A percentile compares a stretch with the other conserved stretches of the same genome.
Conservation (phyloP, 2,329 filamentous ascomycete species). For the Dothideomycetes sp. region DNA sequence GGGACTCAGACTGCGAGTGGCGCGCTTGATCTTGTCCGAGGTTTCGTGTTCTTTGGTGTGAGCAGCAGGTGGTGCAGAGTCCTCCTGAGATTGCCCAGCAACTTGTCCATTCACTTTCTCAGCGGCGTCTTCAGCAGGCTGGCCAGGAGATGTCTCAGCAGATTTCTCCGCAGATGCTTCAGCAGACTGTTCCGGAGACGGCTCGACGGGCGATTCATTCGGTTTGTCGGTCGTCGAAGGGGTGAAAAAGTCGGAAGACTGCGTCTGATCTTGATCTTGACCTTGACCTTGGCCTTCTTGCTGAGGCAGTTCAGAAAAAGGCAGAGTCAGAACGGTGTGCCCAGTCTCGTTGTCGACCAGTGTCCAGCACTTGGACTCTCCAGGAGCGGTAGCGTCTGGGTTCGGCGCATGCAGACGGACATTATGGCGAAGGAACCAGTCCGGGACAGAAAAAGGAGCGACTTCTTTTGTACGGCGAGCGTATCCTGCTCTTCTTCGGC, state of each 20-base stretch:
- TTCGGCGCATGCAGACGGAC: constrained; percentile 20
- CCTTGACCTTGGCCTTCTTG: constrained; percentile 2
- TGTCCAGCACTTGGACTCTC: constrained; percentile 4
- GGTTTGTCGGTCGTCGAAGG: neutral
- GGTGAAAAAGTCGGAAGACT: constrained; percentile 2
- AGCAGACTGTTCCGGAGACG: neutral
- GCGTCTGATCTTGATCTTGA: neutral
- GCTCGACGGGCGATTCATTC: neutral
- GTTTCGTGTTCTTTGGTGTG: neutral
- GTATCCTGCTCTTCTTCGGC: neutral
- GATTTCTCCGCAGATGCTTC: neutral
- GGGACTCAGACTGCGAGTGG: neutral
- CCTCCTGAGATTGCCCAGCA: neutral
- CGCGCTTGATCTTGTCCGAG: neutral
- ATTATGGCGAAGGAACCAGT: constrained; percentile 31
- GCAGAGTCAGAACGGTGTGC: constrained; percentile 8
- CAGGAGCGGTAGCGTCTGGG: neutral
- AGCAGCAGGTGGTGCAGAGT: constrained; percentile 22
- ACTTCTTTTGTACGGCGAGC: constrained; percentile 8
- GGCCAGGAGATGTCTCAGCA: neutral
- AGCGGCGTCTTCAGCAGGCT: neutral
- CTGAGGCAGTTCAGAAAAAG: neutral
- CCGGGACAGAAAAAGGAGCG: constrained; percentile 21
- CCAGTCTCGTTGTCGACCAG: constrained; percentile 10
- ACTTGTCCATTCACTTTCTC: neutral